Evolutionary conservation across 2,329 filamentous ascomycete species (phyloP).

Genomic region (Aspergillus sp.): DNA sequence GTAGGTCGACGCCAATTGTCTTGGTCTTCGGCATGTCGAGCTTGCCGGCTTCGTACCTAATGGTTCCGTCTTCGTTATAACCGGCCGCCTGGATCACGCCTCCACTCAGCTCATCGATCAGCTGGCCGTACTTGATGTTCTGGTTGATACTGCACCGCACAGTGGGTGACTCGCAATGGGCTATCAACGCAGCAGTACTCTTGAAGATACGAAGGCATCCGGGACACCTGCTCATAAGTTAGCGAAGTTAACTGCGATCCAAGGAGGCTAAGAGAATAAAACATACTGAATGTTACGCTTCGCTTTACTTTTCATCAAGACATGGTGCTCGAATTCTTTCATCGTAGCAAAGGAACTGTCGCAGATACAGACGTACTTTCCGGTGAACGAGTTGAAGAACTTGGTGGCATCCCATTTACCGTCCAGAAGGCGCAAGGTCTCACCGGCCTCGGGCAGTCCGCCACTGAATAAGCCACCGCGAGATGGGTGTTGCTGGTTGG

Average conservation of each 20-base stretch:
- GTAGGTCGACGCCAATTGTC: constrained; percentile 7
- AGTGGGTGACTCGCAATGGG: constrained; percentile 33
- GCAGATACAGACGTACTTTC: constrained; percentile 30
- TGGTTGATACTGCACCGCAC: constrained; percentile 28
- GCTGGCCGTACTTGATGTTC: constrained; percentile 21
- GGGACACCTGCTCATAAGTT: constrained; percentile 24
- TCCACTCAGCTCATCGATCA: constrained; percentile 32
- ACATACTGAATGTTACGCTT: constrained; percentile 14
- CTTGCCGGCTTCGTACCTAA: constrained; percentile 23
- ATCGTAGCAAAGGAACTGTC: constrained; percentile 16
- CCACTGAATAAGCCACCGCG: constrained; percentile 1
- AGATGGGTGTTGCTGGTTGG: too few relatives aligned
- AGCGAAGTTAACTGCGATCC: background rate
- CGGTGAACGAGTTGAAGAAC: constrained; percentile 23
- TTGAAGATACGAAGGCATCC: constrained; percentile 33
- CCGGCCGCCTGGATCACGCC: constrained; percentile 30
- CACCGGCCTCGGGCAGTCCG: constrained; percentile 3
- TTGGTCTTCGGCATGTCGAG: constrained; percentile 9
- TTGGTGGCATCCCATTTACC: constrained; percentile 20
- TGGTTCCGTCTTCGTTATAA: constrained; percentile 24
- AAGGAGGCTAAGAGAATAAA: background rate
- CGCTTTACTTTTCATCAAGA: constrained; percentile 15
- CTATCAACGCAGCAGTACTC: constrained; percentile 29
- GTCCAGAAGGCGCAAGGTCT: constrained; percentile 10
- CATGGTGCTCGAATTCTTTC: constrained; percentile 25